phyloP scores from a whole-genome alignment of 257 asterid genomes.

The Solanum infundibuliforme region DNA sequence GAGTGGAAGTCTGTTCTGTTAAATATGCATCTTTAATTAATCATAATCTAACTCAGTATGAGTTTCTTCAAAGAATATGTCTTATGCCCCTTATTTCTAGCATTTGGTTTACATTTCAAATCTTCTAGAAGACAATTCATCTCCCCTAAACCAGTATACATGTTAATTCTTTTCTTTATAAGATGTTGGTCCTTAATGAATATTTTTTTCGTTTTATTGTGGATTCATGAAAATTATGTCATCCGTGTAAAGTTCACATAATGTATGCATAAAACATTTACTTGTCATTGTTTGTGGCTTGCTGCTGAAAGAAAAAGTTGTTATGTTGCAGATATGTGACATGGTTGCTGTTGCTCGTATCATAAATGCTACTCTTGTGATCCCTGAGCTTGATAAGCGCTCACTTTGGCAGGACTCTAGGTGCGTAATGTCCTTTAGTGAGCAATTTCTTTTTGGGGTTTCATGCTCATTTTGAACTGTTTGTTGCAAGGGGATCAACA shows the following conservation, averaged over 20 bases:
- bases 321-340: constrained; percentile 69
- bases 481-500: background rate
- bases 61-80: background rate
- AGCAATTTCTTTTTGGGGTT: background rate
- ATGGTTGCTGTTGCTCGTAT: constrained; percentile 98
- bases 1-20: background rate
- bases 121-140: background rate
- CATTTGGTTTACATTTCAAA: background rate
- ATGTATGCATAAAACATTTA: background rate
- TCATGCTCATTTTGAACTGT: background rate
- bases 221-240: background rate
- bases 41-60: background rate
- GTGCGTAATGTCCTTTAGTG: constrained; percentile 14
- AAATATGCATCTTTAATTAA: background rate
- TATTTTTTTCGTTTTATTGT: background rate
- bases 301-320: background rate
- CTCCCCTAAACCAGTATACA: background rate
- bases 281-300: constrained; percentile 1
- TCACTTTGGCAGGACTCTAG: constrained; percentile 95
- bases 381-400: constrained; percentile 92
- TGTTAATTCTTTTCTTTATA: background rate
- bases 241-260: background rate
- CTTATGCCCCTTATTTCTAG: background rate
- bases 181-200: background rate
- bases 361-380: constrained; percentile 91